Percentiles rank a stretch among this genome's conserved stretches.
phyloP scores from a whole-genome alignment of 495 filamentous ascomycete genomes.

The Penicillium taxi region DNA sequence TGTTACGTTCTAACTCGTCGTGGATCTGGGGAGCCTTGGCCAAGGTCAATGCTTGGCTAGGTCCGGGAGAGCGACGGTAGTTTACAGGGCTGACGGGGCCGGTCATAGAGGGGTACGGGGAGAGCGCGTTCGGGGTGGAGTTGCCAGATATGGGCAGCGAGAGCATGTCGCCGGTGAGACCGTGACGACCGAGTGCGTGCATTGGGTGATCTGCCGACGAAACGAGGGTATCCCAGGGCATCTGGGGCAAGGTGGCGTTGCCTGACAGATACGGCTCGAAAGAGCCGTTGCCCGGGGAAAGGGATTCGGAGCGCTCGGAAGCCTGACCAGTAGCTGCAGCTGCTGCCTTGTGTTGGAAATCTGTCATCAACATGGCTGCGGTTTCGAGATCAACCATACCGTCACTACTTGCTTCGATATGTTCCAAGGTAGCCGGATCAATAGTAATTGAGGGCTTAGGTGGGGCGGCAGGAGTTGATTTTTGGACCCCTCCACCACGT shows the following conservation, averaged over 20 bases:
- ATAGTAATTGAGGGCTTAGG: slow-evolving; percentile 76
- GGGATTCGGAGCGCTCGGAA: slow-evolving; percentile 64
- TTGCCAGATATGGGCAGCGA: slow-evolving; percentile 62
- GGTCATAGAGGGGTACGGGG: slow-evolving; percentile 67
- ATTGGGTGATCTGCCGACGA: slow-evolving; percentile 56
- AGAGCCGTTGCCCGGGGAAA: slow-evolving; percentile 59
- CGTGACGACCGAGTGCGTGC: slow-evolving; percentile 56
- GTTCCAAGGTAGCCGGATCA: slow-evolving; percentile 83
- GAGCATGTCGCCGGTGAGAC: slow-evolving; percentile 50
- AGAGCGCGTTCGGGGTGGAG: slow-evolving; percentile 72
- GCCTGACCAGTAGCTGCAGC: slow-evolving; percentile 68
- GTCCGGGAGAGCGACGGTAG: slow-evolving; percentile 60
- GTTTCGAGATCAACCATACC: slow-evolving; percentile 96
- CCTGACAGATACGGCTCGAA: slow-evolving; percentile 66
- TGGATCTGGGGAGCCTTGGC: slow-evolving; percentile 59
- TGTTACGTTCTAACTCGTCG: slow-evolving; percentile 71
- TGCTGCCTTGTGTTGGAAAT: slow-evolving; percentile 94
- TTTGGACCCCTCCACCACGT: slow-evolving; percentile 56
- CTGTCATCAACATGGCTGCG: slow-evolving; percentile 97
- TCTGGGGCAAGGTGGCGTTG: slow-evolving; percentile 73
- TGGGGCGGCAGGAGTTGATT: slow-evolving; percentile 58
- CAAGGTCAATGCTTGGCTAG: slow-evolving; percentile 52
- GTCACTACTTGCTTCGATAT: slow-evolving; percentile 89
- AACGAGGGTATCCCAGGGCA: slow-evolving; percentile 84
- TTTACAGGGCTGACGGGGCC: slow-evolving; percentile 64